Evolutionary conservation across 805 yeast genomes (phyloP).

Genomic region (Wickerhamomyces ciferrii): DNA sequence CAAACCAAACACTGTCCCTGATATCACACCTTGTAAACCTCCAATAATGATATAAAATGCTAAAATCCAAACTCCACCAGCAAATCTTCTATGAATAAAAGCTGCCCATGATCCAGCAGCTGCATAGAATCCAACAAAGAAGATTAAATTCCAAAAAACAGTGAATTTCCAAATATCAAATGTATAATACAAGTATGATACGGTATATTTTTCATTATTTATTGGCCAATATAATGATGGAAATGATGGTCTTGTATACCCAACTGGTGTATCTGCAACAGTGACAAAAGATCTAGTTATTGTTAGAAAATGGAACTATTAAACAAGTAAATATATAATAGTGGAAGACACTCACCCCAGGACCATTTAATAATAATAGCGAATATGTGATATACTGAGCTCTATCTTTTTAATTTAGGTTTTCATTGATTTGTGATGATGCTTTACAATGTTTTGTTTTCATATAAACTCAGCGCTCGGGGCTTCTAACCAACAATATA

Average conservation of each 20-base stretch:
- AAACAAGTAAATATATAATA: no score
- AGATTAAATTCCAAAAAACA: conserved; percentile 71
- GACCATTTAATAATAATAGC: no score
- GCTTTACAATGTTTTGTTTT: no score
- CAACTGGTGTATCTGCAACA: conserved; percentile 65
- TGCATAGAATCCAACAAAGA: conserved; percentile 57
- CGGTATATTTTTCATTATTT: conserved; percentile 25
- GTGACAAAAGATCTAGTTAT: conserved; percentile 29
- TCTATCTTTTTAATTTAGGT: no score
- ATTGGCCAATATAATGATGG: conserved; percentile 81
- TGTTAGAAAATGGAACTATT: conserved; percentile 1
- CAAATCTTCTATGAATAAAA: conserved; percentile 37
- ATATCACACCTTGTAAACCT: conserved; percentile 55
- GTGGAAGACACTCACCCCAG: not conserved
- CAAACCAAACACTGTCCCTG: conserved; percentile 77
- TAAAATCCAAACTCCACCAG: conserved; percentile 37
- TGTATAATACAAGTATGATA: conserved; percentile 61
- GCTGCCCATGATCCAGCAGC: conserved; percentile 63
- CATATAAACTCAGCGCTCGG: no score
- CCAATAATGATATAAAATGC: conserved; percentile 48
- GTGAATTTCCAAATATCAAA: conserved; percentile 82
- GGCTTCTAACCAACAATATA: no score
- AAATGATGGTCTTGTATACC: conserved; percentile 72
- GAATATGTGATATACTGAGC: no score
- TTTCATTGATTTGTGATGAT: no score